Base-by-base conservation (phyloP, 352 stramenopile genomes). In the Pythium diclinum region DNA sequence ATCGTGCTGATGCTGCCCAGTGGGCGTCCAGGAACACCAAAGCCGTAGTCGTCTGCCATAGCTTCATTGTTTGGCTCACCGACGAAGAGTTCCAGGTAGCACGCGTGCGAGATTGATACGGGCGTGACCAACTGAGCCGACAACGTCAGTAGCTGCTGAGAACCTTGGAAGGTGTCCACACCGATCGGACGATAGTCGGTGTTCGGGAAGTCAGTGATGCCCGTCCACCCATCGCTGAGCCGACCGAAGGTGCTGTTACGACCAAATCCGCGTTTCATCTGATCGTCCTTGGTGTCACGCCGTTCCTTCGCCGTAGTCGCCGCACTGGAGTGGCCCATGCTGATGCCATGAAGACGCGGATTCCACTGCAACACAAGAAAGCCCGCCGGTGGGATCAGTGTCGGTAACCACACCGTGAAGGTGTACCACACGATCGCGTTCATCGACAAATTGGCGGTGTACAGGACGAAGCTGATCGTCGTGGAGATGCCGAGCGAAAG, bases 311-410 rank as follows among this genome's bases (percentile, higher is more conserved):
- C n/a, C 16, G 34, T 49, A 36, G 6, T 53, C 17, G 8, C 19
- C 34, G 17, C 42, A 30, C 58, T 48, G 1, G 46, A 14, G n/a
- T 56, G 34, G 21, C 83, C 87, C 73, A 77, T 89, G 47, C 87
- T 88, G 69, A 86, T 81, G n/a, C 77, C 77, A 36, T 91, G 81
- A 10, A 93, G 65, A 1, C 85, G 77, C 8, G 86, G 80, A 59
- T 93, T 95, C 86, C 86, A 95, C 64, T 93, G 84, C n/a, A 95
- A 69, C 9, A 93, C 48, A 23, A 95, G 69, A 70, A 93, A 95
- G 0, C 83, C 86, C 17, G 85, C 76, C 3, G 84, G 79, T 28
- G 86, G 86, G 4, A 93, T 75, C 16, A 95, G 40, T 13, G 79
- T 93, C 21, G 83, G 84, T 19, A 93, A 70, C 81, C 83, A 95